Percentiles rank a stretch among this genome's conserved stretches.
These are phyloP conservation scores for Calophaca sinica DNA, from an alignment of 306 rosid species.

Conservation along the genomic window DNA sequence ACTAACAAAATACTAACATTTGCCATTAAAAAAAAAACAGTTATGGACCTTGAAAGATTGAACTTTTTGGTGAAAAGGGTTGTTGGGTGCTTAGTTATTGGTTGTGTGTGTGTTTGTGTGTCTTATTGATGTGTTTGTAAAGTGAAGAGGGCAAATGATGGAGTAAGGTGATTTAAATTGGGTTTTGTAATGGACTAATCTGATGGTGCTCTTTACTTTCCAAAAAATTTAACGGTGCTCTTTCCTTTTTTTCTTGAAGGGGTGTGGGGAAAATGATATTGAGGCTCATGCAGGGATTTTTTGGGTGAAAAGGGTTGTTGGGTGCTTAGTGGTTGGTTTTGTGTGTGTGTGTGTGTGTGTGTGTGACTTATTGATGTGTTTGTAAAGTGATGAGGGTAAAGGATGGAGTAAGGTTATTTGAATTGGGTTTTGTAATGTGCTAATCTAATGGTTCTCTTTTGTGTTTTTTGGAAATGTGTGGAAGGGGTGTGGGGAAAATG, in stretches of 20 bases:
- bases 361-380: constrained; percentile 5
- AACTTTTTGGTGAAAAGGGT: constrained; percentile 8
- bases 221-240: neutral
- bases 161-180: neutral
- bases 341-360: neutral
- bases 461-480: constrained; percentile 43
- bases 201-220: neutral
- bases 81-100: constrained; percentile 29
- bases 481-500: constrained; percentile 96
- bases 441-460: constrained; percentile 35
- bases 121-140: neutral
- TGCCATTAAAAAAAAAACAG: too few species aligned
- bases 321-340: constrained; percentile 11
- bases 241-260: neutral
- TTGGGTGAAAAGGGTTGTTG: constrained; percentile 14
- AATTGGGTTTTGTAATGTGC: constrained; percentile 20
- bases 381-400: constrained; percentile 14
- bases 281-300: neutral
- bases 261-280: neutral
- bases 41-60: neutral
- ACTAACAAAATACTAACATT: too few species aligned
- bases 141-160: neutral
- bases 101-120: neutral
- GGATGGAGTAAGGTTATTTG: constrained; percentile 7
- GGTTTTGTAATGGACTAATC: neutral